phyloP scores from a whole-genome alignment of 2,329 filamentous ascomycete genomes.

The Xylaria sp. region DNA sequence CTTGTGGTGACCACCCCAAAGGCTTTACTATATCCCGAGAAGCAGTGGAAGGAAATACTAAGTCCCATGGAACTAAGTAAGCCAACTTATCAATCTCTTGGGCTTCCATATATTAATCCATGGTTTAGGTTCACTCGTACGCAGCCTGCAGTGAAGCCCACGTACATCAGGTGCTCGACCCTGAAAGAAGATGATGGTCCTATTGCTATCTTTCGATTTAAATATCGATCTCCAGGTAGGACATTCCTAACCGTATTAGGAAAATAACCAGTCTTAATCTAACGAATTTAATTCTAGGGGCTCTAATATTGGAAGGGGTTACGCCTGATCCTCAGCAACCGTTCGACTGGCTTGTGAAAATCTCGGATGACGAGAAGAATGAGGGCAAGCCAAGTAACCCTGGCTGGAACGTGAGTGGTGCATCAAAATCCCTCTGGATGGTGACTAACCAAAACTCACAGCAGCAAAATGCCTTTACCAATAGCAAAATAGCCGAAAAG shows the following conservation, averaged over 20 bases:
- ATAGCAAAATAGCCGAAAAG: neutral
- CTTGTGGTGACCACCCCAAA: slow-evolving; percentile 2
- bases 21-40: slow-evolving; percentile 30
- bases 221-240: slow-evolving; percentile 35
- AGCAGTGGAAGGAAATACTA: slow-evolving; percentile 35
- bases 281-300: slow-evolving; percentile 13
- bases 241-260: neutral
- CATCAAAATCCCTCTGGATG: neutral
- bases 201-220: slow-evolving; percentile 32
- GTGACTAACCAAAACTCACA: neutral
- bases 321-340: neutral
- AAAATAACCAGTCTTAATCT: neutral
- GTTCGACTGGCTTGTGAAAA: slow-evolving; percentile 7
- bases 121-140: slow-evolving; percentile 4
- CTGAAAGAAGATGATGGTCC: slow-evolving; percentile 27
- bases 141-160: neutral
- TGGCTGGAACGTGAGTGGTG: neutral
- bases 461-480: neutral
- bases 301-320: slow-evolving; percentile 18
- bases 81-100: neutral
- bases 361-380: neutral
- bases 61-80: slow-evolving; percentile 40
- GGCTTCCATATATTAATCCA: neutral
- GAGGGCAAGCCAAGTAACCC: neutral
- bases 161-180: slow-evolving; percentile 16